Conservation (phyloP, 352 stramenopile genomes). For the Phytophthora pini region DNA sequence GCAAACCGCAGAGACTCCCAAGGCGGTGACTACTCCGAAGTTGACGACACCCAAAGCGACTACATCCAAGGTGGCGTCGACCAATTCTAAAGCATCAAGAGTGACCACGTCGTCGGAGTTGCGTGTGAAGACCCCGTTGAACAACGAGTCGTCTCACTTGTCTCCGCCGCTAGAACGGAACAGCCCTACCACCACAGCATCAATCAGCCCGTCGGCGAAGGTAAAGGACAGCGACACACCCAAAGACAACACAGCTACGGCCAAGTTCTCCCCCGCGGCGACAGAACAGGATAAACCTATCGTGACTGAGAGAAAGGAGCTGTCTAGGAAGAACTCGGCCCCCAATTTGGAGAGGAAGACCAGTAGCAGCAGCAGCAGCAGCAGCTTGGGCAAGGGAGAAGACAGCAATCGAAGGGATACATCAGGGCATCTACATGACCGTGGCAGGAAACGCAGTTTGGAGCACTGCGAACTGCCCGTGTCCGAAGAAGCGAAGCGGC, state of each 20-base stretch:
- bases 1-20: slow-evolving; percentile 8
- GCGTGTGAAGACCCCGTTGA: slow-evolving; percentile 55
- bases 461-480: slow-evolving; percentile 44
- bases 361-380: slow-evolving; percentile 44
- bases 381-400: slow-evolving; percentile 27
- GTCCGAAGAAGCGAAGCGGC: slow-evolving; percentile 64
- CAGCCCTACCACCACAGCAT: slow-evolving; percentile 46
- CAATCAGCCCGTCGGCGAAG: slow-evolving; percentile 63
- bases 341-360: slow-evolving; percentile 31
- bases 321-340: slow-evolving; percentile 15
- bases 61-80: slow-evolving; percentile 1
- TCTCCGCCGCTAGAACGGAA: slow-evolving; percentile 55
- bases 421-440: slow-evolving; percentile 24
- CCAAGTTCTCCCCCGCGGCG: slow-evolving; percentile 35
- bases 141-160: slow-evolving; percentile 55
- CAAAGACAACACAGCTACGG: slow-evolving; percentile 31
- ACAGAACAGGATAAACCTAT: slow-evolving; percentile 12
- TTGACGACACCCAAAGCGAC: background rate
- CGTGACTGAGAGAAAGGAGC: slow-evolving; percentile 23
- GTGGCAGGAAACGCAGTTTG: slow-evolving; percentile 49
- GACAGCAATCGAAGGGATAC: slow-evolving; percentile 19
- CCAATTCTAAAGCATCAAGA: slow-evolving; percentile 1
- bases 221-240: slow-evolving; percentile 47
- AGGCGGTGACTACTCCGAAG: slow-evolving; percentile 3
- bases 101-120: slow-evolving; percentile 21